Evolutionary conservation across 345 rosid genomes (phyloP), one percentile per base, ranked within the genome.

Genomic region (Melastoma malabathricum): DNA sequence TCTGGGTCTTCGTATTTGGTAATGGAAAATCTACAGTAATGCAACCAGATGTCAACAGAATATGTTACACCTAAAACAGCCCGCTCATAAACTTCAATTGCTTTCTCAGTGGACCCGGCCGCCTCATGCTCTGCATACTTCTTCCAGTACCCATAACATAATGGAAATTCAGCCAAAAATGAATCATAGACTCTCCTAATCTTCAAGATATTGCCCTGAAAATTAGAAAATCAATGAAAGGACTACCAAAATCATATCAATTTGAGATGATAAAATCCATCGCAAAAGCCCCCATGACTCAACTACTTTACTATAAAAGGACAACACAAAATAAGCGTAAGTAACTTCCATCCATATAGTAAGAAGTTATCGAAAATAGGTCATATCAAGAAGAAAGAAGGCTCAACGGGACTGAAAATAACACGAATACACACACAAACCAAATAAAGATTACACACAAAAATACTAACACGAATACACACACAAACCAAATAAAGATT

Each of bases 91-190:
- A 93, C 97, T 73, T 85, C 97, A 66, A 85, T 79, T 52, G 86
- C 94, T 63, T 85, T 93, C 78, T 93, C 97, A 84, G 82, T 73
- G 43, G 84, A 83, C 48, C 94, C 88, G 54, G 75, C 79, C 43
- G 90, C 90, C 72, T 93, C 99, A 56, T 88, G 95, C 74, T 93
- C 95, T 13, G 95, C 95, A 62, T 85, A 93, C 75, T 87, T 92
- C 76, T 92, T 87, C 98, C 98, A 92, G 54, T 87, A 92, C 58
- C 98, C 98, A 79, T 85, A 93, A 64, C 99, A 93, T 66, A 88
- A 57, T 43, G 97, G 99, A 48, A 84, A 93, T 66, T 93, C 99
- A 34, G 82, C 92, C 56, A 93, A 69, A 73, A 92, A 92, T 19
- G 82, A 74, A 76, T 87, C 97, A 68, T 92, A 92, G 5, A 92